Evolutionary conservation across 768 basidiomycete species (phyloP), one percentile per base, ranked within the genome.

Genomic region (Mycena maculata): DNA sequence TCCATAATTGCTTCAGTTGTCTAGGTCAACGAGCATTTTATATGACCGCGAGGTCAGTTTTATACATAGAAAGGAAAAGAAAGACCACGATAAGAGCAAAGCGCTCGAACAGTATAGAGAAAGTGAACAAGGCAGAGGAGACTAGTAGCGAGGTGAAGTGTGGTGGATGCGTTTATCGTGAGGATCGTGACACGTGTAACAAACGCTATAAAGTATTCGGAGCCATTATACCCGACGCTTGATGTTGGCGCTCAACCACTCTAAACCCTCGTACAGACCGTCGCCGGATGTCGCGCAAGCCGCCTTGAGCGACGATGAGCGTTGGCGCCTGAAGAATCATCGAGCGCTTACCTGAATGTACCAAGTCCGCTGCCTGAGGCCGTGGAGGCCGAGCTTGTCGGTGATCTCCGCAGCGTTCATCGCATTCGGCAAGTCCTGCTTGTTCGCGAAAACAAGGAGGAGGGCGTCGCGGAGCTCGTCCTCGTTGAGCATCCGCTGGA

Each of bases 401-500:
- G 98, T 99, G 76, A 99, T 98, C 82, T 99, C 98, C 70, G 96
- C 93, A 44, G 97, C 97, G 78, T 96, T 97, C 96, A 98, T 98
- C 72, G 97, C 98, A 79, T 99, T 99, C 71, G 98, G 98, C 77
- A 99, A 84, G 90, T 99, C 98, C 84, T 99, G 98, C 86, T 99
- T 99, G 90, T 99, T 99, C 80, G 98, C 97, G 75, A 99, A 99
- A 76, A 99, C 98, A 72, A 99, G 90, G 73, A 99, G 92, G 75
- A 98, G 92, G 57, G 97, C 97, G 81, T 98, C 96, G 71, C 96
- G 94, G 73, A 99, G 92, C 83, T 99, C 98, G 77, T 99, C 98
- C 81, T 99, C 98, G 82, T 98, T 98, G 80, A 99, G 82, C 98
- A 99, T 99, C 76, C 98, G 92, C 81, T 99, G 98, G 60, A 99